Percentiles rank a stretch among this genome's conserved stretches.
Evolutionary conservation across 164 flowering plant species (phyloP).

Genomic region (Cinnamomum micranthum): DNA sequence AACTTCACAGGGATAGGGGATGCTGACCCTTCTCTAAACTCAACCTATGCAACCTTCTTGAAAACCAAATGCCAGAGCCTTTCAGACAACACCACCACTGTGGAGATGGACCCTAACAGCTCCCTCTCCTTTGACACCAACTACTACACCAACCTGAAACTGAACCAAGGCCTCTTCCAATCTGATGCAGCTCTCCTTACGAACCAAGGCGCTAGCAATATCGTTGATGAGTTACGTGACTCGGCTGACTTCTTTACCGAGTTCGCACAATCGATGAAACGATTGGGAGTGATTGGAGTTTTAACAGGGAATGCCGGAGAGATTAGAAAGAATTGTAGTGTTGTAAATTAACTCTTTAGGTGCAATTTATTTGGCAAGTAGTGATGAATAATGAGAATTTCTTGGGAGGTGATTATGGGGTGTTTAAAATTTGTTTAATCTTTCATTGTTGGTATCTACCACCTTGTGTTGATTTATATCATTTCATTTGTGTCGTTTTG

Average conservation of each 20-base stretch:
- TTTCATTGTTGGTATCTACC: not conserved
- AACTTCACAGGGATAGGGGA: constrained; percentile 62
- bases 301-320: constrained; percentile 27
- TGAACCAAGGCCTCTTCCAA: constrained; percentile 39
- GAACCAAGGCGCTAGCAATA: constrained; percentile 10
- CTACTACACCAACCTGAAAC: constrained; percentile 29
- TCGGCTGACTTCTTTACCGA: constrained; percentile 22
- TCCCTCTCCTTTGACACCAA: constrained; percentile 28
- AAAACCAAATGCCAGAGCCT: constrained; percentile 32
- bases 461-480: not conserved
- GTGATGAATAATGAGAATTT: no score
- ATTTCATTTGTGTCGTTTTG: no score
- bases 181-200: constrained; percentile 59
- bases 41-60: constrained; percentile 38
- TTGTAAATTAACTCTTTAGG: constrained; percentile 11
- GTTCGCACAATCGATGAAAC: constrained; percentile 24
- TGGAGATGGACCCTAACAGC: constrained; percentile 53
- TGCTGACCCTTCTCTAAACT: constrained; percentile 44
- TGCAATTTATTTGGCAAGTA: not conserved
- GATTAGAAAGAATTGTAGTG: constrained; percentile 25
- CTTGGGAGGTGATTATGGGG: not conserved
- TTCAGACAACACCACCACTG: constrained; percentile 23
- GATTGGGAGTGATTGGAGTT: constrained; percentile 25
- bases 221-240: constrained; percentile 16
- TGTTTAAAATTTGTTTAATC: not conserved